Percentiles rank a stretch among this genome's conserved stretches.
These are phyloP conservation scores for Casuarina glauca DNA, from an alignment of 306 rosid genomes.

Conservation along the genomic window DNA sequence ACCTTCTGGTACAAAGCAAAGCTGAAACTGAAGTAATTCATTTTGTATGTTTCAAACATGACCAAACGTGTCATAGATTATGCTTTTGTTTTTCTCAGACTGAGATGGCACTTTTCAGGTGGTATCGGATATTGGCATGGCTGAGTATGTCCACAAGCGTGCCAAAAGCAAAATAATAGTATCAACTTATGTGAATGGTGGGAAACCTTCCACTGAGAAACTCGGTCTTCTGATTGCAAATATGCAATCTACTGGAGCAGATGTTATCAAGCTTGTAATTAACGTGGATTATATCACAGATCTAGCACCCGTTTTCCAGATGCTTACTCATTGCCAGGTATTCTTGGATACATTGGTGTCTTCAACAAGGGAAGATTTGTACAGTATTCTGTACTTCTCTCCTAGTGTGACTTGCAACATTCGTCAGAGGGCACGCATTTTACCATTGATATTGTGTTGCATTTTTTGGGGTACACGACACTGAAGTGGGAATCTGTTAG, in stretches of 20 bases:
- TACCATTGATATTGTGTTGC: no score
- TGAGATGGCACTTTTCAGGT: conserved; percentile 22
- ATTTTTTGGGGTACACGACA: not conserved
- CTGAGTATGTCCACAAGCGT: conserved; percentile 14
- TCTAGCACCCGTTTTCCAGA: conserved; percentile 31
- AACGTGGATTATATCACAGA: conserved; percentile 47
- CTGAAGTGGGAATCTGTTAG: not conserved
- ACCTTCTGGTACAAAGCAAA: no score
- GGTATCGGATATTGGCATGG: conserved; percentile 30
- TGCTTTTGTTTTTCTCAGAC: not conserved
- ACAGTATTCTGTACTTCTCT: not conserved
- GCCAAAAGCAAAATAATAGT: conserved; percentile 34
- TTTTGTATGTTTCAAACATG: no score
- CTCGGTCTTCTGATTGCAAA: conserved; percentile 26
- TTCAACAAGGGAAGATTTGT: not conserved
- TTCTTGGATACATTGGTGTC: not conserved
- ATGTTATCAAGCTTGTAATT: conserved; percentile 41
- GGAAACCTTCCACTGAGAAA: conserved; percentile 37
- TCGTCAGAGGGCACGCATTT: not conserved
- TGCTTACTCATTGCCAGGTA: conserved; percentile 39
- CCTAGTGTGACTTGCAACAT: not conserved
- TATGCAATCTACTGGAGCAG: conserved; percentile 43
- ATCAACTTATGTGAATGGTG: conserved; percentile 41
- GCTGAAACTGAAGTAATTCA: no score
- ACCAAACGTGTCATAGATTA: not conserved